Conservation (phyloP, 192 early-diverging fungal genomes). For the Coemansia sp. region DNA sequence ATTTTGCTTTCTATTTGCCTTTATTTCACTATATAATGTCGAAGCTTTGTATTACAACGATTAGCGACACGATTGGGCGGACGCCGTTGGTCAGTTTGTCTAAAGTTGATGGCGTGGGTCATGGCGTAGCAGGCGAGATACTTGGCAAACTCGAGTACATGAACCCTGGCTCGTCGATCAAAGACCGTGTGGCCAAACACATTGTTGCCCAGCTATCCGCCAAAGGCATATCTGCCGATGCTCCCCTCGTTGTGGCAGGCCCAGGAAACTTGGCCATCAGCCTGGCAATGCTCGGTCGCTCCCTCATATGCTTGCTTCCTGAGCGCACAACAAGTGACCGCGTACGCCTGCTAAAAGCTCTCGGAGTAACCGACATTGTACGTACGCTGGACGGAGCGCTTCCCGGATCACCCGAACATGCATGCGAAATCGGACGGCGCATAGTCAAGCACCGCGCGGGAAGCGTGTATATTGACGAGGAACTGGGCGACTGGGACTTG, state of each 20-base stretch:
- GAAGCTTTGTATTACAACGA: conserved; percentile 15
- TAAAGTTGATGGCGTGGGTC: conserved; percentile 16
- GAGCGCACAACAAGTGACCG: conserved; percentile 74
- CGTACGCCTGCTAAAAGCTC: conserved; percentile 63
- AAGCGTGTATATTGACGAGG: conserved; percentile 67
- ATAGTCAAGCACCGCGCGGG: conserved; percentile 55
- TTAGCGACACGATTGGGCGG: conserved; percentile 56
- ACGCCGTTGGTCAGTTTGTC: conserved; percentile 61
- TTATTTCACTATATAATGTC: conserved; percentile 8
- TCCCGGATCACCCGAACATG: conserved; percentile 66
- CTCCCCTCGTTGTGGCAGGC: conserved; percentile 66
- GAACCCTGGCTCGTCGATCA: conserved; percentile 70
- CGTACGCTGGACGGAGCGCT: conserved; percentile 67
- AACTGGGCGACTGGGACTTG: conserved; percentile 32
- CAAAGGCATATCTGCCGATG: conserved; percentile 15
- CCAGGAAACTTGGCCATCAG: conserved; percentile 72
- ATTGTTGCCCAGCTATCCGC: conserved; percentile 36
- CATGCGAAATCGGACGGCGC: conserved; percentile 60
- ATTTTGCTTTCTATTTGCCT: conserved; percentile 1
- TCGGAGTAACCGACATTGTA: conserved; percentile 66
- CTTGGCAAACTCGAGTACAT: conserved; percentile 75
- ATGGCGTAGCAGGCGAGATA: conserved; percentile 53
- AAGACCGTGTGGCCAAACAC: conserved; percentile 69
- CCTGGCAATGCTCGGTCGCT: conserved; percentile 58
- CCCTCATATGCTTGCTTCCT: conserved; percentile 56